Evolutionary conservation across 106 monocot species (phyloP).

Genomic region (Ottelia alismoides): DNA sequence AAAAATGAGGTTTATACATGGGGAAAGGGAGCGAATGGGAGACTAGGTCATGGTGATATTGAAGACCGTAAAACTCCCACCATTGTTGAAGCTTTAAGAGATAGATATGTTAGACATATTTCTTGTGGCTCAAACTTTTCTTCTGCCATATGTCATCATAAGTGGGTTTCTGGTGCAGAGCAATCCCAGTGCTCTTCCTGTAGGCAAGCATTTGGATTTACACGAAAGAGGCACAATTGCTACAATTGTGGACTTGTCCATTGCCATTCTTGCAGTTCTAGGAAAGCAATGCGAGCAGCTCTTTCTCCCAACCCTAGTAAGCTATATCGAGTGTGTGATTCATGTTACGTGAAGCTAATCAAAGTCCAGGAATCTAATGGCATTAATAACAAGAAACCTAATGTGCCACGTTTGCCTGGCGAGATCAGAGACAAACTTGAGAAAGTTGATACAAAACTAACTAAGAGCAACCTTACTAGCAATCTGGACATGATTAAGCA

Average conservation of each 20-base stretch:
- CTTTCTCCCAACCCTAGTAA: conserved; percentile 62
- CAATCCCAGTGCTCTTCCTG: conserved; percentile 79
- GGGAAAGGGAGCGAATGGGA: conserved; percentile 20
- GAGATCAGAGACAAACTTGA: conserved; percentile 52
- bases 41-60: conserved; percentile 14
- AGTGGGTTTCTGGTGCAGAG: conserved; percentile 86
- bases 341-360: conserved; percentile 57
- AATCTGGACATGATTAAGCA: conserved; percentile 60
- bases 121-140: conserved; percentile 86
- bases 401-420: conserved; percentile 26
- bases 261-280: conserved; percentile 74
- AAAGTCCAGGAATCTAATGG: conserved; percentile 31
- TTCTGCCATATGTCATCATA: conserved; percentile 80
- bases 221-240: conserved; percentile 84
- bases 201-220: conserved; percentile 81
- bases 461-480: conserved; percentile 22
- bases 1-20: conserved; percentile 19
- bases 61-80: conserved; percentile 17
- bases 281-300: conserved; percentile 58
- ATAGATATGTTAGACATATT: conserved; percentile 55
- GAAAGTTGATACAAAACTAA: conserved; percentile 25
- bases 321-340: conserved; percentile 84
- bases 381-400: conserved; percentile 22
- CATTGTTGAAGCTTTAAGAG: no score
- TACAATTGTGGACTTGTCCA: conserved; percentile 84